phyloP scores from a whole-genome alignment of 2,329 filamentous ascomycete genomes.

The Rosellinia necatrix region DNA sequence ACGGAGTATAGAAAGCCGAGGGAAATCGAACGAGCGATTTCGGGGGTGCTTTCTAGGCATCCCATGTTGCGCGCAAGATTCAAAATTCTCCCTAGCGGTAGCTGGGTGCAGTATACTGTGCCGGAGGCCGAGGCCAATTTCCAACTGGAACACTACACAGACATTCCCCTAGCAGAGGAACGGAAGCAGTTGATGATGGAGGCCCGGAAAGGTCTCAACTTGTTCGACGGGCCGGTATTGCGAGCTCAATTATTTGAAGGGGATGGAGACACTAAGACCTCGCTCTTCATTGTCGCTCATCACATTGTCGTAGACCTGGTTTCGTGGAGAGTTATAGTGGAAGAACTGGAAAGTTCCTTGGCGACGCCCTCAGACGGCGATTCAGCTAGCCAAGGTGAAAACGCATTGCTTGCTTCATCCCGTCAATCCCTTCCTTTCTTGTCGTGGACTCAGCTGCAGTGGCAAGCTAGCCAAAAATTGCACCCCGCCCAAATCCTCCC shows the following conservation, averaged over 20 bases:
- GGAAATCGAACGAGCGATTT: background rate
- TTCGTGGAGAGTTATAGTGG: conserved; percentile 7
- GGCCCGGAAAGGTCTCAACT: background rate
- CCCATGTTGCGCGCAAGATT: background rate
- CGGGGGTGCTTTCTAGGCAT: background rate
- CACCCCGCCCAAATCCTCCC: background rate
- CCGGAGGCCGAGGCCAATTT: background rate
- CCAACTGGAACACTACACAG: no score
- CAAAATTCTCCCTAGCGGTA: background rate
- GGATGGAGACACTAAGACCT: background rate
- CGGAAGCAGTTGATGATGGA: no score
- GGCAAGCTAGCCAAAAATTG: background rate
- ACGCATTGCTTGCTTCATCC: background rate
- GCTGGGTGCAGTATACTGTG: background rate
- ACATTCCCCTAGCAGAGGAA: no score
- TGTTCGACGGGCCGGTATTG: background rate
- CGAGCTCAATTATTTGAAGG: background rate
- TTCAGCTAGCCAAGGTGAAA: no score
- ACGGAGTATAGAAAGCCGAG: background rate
- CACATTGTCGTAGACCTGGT: conserved; percentile 11
- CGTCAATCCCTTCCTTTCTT: background rate
- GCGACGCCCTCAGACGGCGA: no score
- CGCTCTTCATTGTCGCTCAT: conserved; percentile 5
- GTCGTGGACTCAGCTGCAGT: background rate
- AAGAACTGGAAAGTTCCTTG: conserved; percentile 1